A percentile compares a stretch with the other conserved stretches of the same genome.
Conservation (phyloP, 208 protist genomes). For the Trypanosoma grayi region DNA sequence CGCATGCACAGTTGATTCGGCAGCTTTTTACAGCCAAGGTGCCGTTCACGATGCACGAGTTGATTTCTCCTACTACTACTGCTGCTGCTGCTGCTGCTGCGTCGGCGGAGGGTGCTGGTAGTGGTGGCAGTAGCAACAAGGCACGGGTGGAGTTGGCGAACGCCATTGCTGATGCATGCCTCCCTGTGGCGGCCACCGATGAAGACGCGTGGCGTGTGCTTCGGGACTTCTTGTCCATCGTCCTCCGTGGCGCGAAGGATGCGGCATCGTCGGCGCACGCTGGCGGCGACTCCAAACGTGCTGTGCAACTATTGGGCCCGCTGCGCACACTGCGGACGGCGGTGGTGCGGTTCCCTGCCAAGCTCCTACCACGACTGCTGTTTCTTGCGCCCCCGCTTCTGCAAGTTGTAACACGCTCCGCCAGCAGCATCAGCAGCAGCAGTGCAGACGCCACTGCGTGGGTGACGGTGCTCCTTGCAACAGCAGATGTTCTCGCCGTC, state of each 20-base stretch:
- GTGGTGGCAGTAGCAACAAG: not conserved
- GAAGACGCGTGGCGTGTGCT: slow-evolving; percentile 58
- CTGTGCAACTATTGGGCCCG: slow-evolving; percentile 9
- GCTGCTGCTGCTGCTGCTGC: not conserved
- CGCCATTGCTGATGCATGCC: slow-evolving; percentile 36
- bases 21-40: slow-evolving; percentile 55
- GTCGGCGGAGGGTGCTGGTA: not conserved
- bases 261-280: not conserved
- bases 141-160: slow-evolving; percentile 36
- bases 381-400: slow-evolving; percentile 22
- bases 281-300: not conserved
- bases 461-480: not conserved
- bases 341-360: slow-evolving; percentile 5
- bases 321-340: slow-evolving; percentile 15
- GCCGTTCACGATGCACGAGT: slow-evolving; percentile 63
- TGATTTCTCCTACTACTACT: slow-evolving; percentile 23
- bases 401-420: slow-evolving; percentile 20
- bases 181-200: slow-evolving; percentile 38
- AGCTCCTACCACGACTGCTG: slow-evolving; percentile 21
- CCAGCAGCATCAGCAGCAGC: too few species aligned
- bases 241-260: slow-evolving; percentile 6
- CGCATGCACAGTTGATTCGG: slow-evolving; percentile 33
- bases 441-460: not conserved
- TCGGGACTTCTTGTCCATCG: slow-evolving; percentile 47
- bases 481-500: slow-evolving; percentile 13